A percentile compares a stretch with the other conserved stretches of the same genome.
phyloP scores from a whole-genome alignment of 1,139 yeast genomes.

The Yamadazyma jaroonii region DNA sequence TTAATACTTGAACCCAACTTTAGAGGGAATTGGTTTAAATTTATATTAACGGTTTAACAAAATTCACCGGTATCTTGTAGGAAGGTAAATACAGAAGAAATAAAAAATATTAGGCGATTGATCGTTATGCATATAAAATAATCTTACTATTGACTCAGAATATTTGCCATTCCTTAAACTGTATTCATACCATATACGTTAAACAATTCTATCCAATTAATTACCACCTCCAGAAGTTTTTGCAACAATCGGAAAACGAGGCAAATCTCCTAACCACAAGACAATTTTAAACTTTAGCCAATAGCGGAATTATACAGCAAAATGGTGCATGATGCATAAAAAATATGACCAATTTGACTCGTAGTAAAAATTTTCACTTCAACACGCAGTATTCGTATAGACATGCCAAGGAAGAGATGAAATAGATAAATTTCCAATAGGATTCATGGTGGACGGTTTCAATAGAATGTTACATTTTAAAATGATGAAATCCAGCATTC shows the following conservation, averaged over 20 bases:
- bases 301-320: neutral
- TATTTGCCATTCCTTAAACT: too few species aligned
- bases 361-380: too few species aligned
- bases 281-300: neutral
- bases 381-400: neutral
- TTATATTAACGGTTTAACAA: too few species aligned
- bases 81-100: neutral
- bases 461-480: too few species aligned
- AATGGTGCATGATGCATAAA: conserved; percentile 5
- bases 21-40: neutral
- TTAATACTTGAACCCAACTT: neutral
- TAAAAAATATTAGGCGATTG: neutral
- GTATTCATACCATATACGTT: too few species aligned
- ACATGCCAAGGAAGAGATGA: neutral
- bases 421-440: neutral
- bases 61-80: neutral
- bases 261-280: neutral
- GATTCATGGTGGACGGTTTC: too few species aligned
- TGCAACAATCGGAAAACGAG: neutral
- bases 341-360: neutral
- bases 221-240: neutral
- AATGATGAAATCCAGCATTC: too few species aligned
- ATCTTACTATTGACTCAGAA: too few species aligned
- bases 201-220: conserved; percentile 4
- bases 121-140: too few species aligned